Percentiles rank a stretch among this genome's conserved stretches.
These are phyloP conservation scores for Pichia rugopelliculosa DNA, from an alignment of 805 yeast species.

Conservation along the genomic window DNA sequence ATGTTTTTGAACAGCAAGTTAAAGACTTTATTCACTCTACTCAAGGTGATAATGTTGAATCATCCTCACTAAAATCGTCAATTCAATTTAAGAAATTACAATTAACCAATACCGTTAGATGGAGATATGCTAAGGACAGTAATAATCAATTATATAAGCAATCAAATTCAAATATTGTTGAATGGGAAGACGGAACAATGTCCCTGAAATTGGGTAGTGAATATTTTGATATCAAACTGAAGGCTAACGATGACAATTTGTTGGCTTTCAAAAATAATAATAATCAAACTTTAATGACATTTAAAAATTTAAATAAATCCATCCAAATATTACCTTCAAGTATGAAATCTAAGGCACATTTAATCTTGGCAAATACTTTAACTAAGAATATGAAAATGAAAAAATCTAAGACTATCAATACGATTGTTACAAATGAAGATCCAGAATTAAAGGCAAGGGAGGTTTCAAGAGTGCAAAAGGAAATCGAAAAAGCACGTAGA, in stretches of 20 bases:
- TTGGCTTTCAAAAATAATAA: slow-evolving; percentile 64
- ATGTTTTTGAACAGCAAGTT: slow-evolving; percentile 41
- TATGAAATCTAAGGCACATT: slow-evolving; percentile 77
- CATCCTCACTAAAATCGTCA: slow-evolving; percentile 41
- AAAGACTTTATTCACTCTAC: slow-evolving; percentile 31
- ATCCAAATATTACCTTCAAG: slow-evolving; percentile 85
- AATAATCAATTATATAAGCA: slow-evolving; percentile 70
- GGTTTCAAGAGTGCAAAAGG: slow-evolving; percentile 60
- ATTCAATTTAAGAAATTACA: slow-evolving; percentile 27
- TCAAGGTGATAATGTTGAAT: slow-evolving; percentile 31
- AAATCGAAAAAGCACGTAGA: slow-evolving; percentile 56
- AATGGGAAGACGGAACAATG: slow-evolving; percentile 90
- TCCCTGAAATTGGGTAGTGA: slow-evolving; percentile 86
- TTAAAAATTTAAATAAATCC: slow-evolving; percentile 54
- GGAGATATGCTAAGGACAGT: slow-evolving; percentile 83
- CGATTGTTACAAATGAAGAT: slow-evolving; percentile 49
- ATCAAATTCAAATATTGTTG: slow-evolving; percentile 81
- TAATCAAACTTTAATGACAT: slow-evolving; percentile 63
- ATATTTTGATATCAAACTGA: slow-evolving; percentile 67
- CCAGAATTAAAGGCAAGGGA: slow-evolving; percentile 62
- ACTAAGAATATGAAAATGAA: slow-evolving; percentile 38
- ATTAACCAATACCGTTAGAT: slow-evolving; percentile 66
- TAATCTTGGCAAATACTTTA: slow-evolving; percentile 66
- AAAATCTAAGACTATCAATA: slow-evolving; percentile 41
- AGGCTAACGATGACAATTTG: slow-evolving; percentile 61